Percentiles rank a stretch among this genome's conserved stretches.
Evolutionary conservation across 2,329 filamentous ascomycete genomes (phyloP).

Genomic region (Passalora sequoiae): DNA sequence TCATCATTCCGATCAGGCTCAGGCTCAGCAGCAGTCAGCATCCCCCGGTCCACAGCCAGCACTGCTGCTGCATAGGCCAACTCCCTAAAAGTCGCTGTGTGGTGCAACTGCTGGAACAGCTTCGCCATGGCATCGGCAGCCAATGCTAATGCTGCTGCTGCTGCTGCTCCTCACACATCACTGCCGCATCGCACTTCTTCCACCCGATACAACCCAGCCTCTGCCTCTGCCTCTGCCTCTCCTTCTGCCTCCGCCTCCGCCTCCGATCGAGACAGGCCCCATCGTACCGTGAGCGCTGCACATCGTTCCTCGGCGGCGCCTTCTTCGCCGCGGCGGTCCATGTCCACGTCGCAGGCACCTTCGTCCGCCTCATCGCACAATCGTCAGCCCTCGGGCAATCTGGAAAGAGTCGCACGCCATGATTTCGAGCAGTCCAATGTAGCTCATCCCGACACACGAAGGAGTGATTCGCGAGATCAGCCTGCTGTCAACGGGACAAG

Average conservation of each 20-base stretch:
- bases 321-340: slow-evolving; percentile 34
- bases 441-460: slow-evolving; percentile 50
- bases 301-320: slow-evolving; percentile 29
- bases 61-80: too few species aligned
- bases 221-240: slow-evolving; percentile 43
- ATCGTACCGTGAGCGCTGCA: slow-evolving; percentile 36
- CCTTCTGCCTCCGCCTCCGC: too few species aligned
- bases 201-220: slow-evolving; percentile 40
- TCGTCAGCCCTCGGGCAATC: slow-evolving; percentile 43
- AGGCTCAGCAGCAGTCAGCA: too few species aligned
- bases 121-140: too few species aligned
- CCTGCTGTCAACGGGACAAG: slow-evolving; percentile 19
- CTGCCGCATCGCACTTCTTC: slow-evolving; percentile 47
- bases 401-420: slow-evolving; percentile 55
- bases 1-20: too few species aligned
- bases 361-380: slow-evolving; percentile 26
- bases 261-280: slow-evolving; percentile 44
- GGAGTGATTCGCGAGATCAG: slow-evolving; percentile 53
- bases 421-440: slow-evolving; percentile 70
- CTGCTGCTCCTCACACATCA: slow-evolving; percentile 43
- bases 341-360: slow-evolving; percentile 32
- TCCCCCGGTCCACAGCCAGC: too few species aligned
- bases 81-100: too few species aligned
- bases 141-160: too few species aligned
- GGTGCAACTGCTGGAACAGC: too few species aligned